Conservation (phyloP, 208 protist species). For the Trichomonas gallinae region DNA sequence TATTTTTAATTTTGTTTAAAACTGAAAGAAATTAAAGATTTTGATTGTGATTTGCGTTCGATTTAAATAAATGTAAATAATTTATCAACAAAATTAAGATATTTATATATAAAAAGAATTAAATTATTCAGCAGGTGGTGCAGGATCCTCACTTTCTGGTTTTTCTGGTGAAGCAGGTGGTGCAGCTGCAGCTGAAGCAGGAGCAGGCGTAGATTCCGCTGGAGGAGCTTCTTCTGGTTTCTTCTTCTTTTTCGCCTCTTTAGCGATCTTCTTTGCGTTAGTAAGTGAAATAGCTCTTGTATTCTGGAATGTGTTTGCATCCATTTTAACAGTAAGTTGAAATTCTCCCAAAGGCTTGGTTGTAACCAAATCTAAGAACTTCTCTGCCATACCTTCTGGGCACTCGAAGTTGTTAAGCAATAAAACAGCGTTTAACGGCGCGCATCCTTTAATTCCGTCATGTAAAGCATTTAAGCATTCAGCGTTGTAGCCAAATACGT, state of each 20-base stretch:
- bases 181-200: too few species aligned
- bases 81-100: too few species aligned
- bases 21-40: too few species aligned
- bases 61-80: too few species aligned
- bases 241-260: not conserved
- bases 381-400: not conserved
- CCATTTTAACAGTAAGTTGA: not conserved
- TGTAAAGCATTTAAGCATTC: not conserved
- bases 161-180: not conserved
- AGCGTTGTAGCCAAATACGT: not conserved
- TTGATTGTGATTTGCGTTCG: too few species aligned
- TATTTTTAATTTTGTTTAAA: too few species aligned
- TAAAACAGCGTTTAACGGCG: not conserved
- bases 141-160: not conserved
- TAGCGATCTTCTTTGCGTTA: not conserved
- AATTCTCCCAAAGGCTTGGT: not conserved
- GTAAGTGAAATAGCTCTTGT: not conserved
- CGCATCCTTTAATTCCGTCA: not conserved
- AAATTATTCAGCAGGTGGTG: not conserved
- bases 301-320: not conserved
- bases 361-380: not conserved
- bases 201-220: not conserved
- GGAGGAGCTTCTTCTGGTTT: not conserved
- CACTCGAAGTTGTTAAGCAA: not conserved
- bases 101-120: too few species aligned